Evolutionary conservation across 164 flowering plant species (phyloP).

Genomic region (Echeveria elegans): DNA sequence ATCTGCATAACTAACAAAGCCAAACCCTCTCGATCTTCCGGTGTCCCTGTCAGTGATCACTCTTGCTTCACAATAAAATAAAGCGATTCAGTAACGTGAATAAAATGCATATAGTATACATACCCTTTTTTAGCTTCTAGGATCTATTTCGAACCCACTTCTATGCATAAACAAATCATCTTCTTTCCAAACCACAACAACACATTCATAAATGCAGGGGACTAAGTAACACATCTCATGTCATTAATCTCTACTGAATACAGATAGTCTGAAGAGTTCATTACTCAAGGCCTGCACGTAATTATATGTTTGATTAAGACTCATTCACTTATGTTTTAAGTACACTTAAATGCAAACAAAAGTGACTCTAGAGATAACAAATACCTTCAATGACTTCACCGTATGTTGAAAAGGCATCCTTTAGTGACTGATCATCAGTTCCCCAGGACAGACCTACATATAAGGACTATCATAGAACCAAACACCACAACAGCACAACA

Average conservation of each 20-base stretch:
- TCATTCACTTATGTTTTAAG: background rate
- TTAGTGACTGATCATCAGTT: conserved; percentile 57
- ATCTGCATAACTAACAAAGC: conserved; percentile 44
- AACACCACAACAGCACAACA: background rate
- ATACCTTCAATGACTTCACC: conserved; percentile 75
- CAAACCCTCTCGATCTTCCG: conserved; percentile 81
- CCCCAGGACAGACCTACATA: conserved; percentile 57
- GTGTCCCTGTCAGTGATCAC: conserved; percentile 64
- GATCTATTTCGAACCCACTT: no score
- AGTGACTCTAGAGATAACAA: conserved; percentile 4
- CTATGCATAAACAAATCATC: no score
- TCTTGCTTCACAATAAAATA: conserved; percentile 35
- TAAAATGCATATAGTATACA: background rate
- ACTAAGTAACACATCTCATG: no score
- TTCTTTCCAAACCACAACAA: no score
- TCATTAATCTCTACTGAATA: no score
- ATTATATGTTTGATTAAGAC: background rate
- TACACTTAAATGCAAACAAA: no score
- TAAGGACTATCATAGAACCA: background rate
- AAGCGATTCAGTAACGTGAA: background rate
- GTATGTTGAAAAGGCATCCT: conserved; percentile 57
- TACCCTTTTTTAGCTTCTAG: no score
- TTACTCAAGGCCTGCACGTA: no score
- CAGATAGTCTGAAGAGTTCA: no score
- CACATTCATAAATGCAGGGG: no score